Conservation (phyloP, 352 stramenopile genomes). For the Saprolegnia parasitica region DNA sequence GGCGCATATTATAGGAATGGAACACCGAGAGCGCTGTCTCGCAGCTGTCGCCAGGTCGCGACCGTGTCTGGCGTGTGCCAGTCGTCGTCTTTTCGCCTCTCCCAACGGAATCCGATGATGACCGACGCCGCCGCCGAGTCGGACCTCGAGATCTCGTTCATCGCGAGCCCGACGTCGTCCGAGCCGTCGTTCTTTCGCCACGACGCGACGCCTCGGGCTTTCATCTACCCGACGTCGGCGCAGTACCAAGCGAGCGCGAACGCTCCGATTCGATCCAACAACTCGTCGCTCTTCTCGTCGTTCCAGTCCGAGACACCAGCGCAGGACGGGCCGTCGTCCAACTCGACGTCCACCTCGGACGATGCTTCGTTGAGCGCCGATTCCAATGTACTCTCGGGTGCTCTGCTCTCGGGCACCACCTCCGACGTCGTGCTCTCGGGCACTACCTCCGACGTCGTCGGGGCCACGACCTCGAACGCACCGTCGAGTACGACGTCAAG, state of each 20-base stretch:
- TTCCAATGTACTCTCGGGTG: neutral
- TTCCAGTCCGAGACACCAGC: neutral
- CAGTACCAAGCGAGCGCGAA: neutral
- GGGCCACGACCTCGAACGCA: no score
- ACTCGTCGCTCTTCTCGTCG: neutral
- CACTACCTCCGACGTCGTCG: no score
- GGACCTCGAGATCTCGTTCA: neutral
- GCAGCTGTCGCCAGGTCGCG: no score
- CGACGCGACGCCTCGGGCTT: conserved; percentile 8
- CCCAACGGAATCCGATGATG: no score
- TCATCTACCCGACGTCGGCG: conserved; percentile 12
- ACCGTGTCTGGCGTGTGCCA: neutral
- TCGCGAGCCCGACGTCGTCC: neutral
- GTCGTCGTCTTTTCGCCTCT: neutral
- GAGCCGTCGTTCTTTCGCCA: conserved; percentile 13
- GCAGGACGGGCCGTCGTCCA: neutral
- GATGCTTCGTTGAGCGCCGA: neutral
- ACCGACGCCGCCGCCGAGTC: neutral
- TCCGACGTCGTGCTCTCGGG: neutral
- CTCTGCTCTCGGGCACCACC: neutral
- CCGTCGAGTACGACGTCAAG: no score
- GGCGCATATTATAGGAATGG: no score
- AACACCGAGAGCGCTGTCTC: no score
- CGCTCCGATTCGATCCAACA: neutral
- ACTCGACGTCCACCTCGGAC: neutral